Percentiles rank a stretch among this genome's conserved stretches.
phyloP scores from a whole-genome alignment of 345 rosid species.

The Eucalyptus sp. region DNA sequence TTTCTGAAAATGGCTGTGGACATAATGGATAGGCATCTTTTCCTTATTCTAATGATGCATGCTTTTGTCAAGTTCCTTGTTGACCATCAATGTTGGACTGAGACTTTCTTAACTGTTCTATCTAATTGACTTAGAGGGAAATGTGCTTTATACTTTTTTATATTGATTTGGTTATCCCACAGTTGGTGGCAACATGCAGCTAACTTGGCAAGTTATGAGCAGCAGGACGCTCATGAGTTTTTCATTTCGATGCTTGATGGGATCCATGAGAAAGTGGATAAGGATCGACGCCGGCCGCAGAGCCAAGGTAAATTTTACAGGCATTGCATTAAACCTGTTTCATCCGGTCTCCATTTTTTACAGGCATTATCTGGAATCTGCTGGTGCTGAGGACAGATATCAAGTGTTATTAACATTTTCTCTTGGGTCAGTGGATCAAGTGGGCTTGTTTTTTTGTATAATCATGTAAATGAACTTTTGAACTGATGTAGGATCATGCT shows the following conservation, averaged over 20 bases:
- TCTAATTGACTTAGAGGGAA: background rate
- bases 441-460: background rate
- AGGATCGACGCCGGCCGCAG: constrained; percentile 10
- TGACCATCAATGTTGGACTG: background rate
- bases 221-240: constrained; percentile 98
- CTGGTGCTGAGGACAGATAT: background rate
- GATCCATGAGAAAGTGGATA: constrained; percentile 79
- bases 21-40: background rate
- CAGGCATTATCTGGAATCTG: background rate
- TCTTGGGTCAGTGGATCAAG: background rate
- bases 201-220: constrained; percentile 75
- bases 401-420: background rate
- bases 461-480: background rate
- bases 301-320: background rate
- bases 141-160: background rate
- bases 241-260: constrained; percentile 79
- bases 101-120: background rate
- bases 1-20: background rate
- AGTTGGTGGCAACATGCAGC: constrained; percentile 98
- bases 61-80: background rate
- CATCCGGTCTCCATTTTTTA: background rate
- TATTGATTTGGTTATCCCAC: constrained; percentile 12
- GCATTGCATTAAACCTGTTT: background rate
- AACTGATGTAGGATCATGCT: background rate
- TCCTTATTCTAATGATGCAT: background rate